Base-by-base conservation (phyloP, 352 stramenopile species). In the Globisporangium paddicum region DNA sequence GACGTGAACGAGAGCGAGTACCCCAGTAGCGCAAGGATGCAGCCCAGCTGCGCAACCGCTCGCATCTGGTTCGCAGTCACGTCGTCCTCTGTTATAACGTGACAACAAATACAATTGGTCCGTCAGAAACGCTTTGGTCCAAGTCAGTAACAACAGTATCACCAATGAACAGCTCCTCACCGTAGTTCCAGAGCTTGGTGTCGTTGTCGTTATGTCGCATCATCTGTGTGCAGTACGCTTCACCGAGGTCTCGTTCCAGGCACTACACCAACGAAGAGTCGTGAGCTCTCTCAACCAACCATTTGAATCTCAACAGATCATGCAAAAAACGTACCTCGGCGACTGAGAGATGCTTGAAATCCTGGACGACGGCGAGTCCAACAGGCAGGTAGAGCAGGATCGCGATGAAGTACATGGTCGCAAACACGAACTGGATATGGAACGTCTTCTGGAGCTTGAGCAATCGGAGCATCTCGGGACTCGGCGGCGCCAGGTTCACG, bases 1-100 rank as follows among this genome's bases (percentile, higher is more conserved):
- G 55, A 63, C 16, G 70, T 25, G 41, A 87, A 87, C 16, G 77
- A 79, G 13, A 77, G 47, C 13, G 72, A 73, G 62, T 87, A 87
- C 7, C 72, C 71, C 2, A 86, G 63, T 5, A 86, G 71, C n/a
- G 72, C 79, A n/a, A 86, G 48, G 47, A 81, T 73, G 64, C 71
- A 82, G n/a, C 40, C 41, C 7, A 86, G 41, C 55, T 86, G 75
- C 2, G 72, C 68, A 11, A 60, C 50, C 21, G 73, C 63, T 32
- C 75, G 68, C 56, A 86, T 76, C 47, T 86, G 72, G 25, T 72
- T 71, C 3, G 56, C 63, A 0, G 52, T 32, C 10, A 63, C 64
- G 30, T 77, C 71, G 44, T 68, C 25, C 35, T 71, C 62, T 71
- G 14, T n/a, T n/a, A n/a, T n/a, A n/a, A 3, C 30, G 40, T 41